These are phyloP conservation scores for Cephalotrichum gorgonifer DNA, from an alignment of 2,329 filamentous ascomycete genomes.

Conservation along the genomic window DNA sequence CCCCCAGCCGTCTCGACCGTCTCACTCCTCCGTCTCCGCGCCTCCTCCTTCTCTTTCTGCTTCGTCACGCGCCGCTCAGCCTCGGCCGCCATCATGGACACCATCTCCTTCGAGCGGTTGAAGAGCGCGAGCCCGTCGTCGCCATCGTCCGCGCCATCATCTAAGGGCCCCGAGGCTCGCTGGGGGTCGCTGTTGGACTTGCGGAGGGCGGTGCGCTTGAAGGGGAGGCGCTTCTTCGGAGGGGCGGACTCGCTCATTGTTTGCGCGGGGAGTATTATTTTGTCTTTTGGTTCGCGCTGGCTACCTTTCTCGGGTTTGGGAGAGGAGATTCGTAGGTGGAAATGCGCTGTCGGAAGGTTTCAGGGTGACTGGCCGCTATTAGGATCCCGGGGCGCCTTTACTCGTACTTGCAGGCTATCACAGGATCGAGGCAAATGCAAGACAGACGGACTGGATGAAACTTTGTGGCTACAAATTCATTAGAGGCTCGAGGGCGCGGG, in stretches of 20 bases:
- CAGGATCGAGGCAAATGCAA: not conserved
- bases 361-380: too few relatives aligned
- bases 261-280: not conserved
- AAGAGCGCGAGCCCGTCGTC: conserved; percentile 32
- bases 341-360: too few relatives aligned
- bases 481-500: not conserved
- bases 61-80: conserved; percentile 16
- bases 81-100: conserved; percentile 31
- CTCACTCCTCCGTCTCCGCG: not conserved
- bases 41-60: conserved; percentile 9
- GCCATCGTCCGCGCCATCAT: conserved; percentile 6
- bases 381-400: too few relatives aligned
- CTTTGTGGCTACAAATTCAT: not conserved
- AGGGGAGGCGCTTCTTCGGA: conserved; percentile 31
- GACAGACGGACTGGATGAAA: not conserved
- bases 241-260: conserved; percentile 1
- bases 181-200: conserved; percentile 15
- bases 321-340: too few relatives aligned
- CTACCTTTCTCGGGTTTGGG: too few relatives aligned
- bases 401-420: not conserved
- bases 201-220: conserved; percentile 36
- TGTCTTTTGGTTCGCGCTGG: not conserved
- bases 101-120: conserved; percentile 38
- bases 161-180: conserved; percentile 6
- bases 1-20: not conserved